Base-by-base conservation (phyloP, 2,329 filamentous ascomycete genomes). In the Lojkania enalia region DNA sequence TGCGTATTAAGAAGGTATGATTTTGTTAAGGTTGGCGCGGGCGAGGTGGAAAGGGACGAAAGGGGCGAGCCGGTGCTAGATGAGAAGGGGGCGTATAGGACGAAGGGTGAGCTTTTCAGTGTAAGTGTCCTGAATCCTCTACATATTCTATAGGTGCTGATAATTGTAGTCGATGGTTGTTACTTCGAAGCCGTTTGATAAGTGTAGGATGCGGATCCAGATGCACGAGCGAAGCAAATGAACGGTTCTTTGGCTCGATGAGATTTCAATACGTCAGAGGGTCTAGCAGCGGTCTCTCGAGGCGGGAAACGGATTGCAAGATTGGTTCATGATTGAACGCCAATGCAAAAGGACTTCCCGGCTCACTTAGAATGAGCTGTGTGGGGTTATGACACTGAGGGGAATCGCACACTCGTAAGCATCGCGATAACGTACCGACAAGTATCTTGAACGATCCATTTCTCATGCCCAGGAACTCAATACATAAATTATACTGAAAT, bases 21-120 rank as follows among this genome's bases (percentile, higher is more conserved):
- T 19, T 68, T 70, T 35, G 49, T 58, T 13, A 71, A 70, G 51
- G 55, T 69, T 1, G 66, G 68, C 0, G 49, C 60, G 12, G 67
- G 66, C 5, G 63, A 61, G 39, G 35, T 66, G 15, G 53, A 51
- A 33, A 25, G 35, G 13, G 58, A 63, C 30, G 58, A 58, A 25
- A 49, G 57, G 21, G 65, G 61, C 0, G 32, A 44, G 33, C 57
- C 58, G 20, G 40, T 61, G n/a, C 12, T 66, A 30, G 60, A 59
- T 43, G 59, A 71, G 48, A 66, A 69, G 55, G 52, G 71, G 4
- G 63, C 70, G 15, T 38, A 57, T 2, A 63, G 64, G 58, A 64
- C 69, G 31, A 62, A 60, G 50, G 47, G 63, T 40, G 65, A 68
- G 3, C 37, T 70, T 45, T 58, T 66, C 38, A 69, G 60, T 42